A percentile compares a stretch with the other conserved stretches of the same genome.
Conservation (phyloP, 202 grass and related monocot genomes). For the Saccharum hybrid region DNA sequence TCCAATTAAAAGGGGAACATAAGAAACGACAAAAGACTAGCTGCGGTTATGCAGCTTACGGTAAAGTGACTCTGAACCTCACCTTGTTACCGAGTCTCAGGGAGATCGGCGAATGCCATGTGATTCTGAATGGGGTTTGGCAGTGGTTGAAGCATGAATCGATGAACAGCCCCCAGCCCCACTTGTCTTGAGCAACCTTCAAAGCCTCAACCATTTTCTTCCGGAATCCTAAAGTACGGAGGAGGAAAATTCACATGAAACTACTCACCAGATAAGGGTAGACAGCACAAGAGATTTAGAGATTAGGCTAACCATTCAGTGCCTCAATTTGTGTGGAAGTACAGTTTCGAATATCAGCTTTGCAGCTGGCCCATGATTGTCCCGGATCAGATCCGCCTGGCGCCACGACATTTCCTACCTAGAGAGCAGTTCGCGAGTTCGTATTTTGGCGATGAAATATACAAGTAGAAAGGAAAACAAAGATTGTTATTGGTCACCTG, state of each 20-base stretch:
- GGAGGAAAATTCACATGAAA: no score
- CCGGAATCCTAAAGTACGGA: slow-evolving; percentile 40
- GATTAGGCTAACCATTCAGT: slow-evolving; percentile 40
- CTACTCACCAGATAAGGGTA: background rate
- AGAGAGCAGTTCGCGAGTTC: background rate
- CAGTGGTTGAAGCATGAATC: slow-evolving; percentile 69
- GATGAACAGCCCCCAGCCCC: slow-evolving; percentile 54
- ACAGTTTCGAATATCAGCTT: slow-evolving; percentile 55
- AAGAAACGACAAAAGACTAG: no score
- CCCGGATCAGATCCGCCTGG: slow-evolving; percentile 47
- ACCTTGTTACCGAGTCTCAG: slow-evolving; percentile 52
- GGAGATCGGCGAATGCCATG: slow-evolving; percentile 54
- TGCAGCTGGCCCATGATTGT: slow-evolving; percentile 61
- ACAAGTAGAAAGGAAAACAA: background rate
- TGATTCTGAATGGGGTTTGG: slow-evolving; percentile 44
- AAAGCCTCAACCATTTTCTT: slow-evolving; percentile 30
- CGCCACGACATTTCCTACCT: slow-evolving; percentile 58
- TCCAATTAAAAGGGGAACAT: no score
- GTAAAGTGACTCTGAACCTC: background rate
- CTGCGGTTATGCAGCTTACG: background rate
- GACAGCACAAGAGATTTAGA: background rate
- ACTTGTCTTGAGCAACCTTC: slow-evolving; percentile 20
- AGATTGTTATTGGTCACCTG: background rate
- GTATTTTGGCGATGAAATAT: background rate
- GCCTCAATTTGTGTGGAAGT: slow-evolving; percentile 50